Percentiles rank a stretch among this genome's conserved stretches.
Evolutionary conservation across 495 filamentous ascomycete species (phyloP).

Genomic region (Tuber aestivum): DNA sequence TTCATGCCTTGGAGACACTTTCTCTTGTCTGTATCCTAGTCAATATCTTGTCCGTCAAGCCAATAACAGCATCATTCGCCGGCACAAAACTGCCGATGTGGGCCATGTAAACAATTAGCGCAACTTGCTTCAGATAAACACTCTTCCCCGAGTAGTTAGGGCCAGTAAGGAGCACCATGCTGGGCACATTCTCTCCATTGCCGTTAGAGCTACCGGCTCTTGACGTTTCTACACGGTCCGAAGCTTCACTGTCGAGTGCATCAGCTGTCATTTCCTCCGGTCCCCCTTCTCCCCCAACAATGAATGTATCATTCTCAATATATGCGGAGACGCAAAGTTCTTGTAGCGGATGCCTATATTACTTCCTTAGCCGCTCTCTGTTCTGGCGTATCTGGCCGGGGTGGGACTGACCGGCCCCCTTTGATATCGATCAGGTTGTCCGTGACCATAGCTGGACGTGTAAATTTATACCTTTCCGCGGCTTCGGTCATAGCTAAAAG

Average conservation of each 20-base stretch:
- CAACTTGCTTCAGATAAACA: conserved; percentile 91
- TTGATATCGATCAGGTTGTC: conserved; percentile 71
- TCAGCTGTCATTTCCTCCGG: conserved; percentile 20
- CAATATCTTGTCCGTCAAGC: conserved; percentile 87
- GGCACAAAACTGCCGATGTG: conserved; percentile 92
- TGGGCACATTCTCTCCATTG: conserved; percentile 48
- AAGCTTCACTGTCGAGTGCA: conserved; percentile 9
- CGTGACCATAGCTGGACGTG: conserved; percentile 61
- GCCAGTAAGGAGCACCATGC: conserved; percentile 79
- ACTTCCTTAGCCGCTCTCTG: conserved; percentile 15
- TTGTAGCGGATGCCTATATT: conserved; percentile 69
- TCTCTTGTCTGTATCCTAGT: conserved; percentile 83
- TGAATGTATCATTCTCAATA: conserved; percentile 70
- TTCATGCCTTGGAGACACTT: conserved; percentile 63
- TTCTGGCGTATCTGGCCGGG: not conserved
- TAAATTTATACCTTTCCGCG: conserved; percentile 68
- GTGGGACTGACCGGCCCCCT: conserved; percentile 59
- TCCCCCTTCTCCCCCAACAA: conserved; percentile 58
- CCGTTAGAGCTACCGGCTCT: not conserved
- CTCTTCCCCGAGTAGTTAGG: conserved; percentile 97
- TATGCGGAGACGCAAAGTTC: conserved; percentile 81
- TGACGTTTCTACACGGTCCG: not conserved
- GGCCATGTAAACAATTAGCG: conserved; percentile 88
- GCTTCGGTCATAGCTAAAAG: conserved; percentile 74
- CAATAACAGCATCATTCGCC: conserved; percentile 69